Conservation (phyloP, 2,329 filamentous ascomycete genomes). For the Aspergillus aculeatinus region DNA sequence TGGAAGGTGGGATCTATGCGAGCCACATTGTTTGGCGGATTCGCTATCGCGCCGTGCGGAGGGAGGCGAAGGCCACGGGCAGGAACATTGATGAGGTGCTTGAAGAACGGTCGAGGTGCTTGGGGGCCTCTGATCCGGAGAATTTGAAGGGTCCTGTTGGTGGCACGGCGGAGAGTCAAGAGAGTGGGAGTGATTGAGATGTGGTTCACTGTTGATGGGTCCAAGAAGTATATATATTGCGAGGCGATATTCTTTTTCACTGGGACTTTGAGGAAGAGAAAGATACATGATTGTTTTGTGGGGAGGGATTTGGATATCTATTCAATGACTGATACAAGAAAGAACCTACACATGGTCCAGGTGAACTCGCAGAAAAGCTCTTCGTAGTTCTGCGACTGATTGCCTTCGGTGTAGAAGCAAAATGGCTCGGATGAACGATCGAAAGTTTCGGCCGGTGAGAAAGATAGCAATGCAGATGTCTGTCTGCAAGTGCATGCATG, state of each 20-base stretch:
- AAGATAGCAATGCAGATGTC: neutral
- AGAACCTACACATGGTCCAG: too few species aligned
- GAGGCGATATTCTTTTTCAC: too few species aligned
- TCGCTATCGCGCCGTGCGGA: conserved; percentile 54
- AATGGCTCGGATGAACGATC: neutral
- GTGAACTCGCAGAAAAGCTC: too few species aligned
- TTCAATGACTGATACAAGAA: too few species aligned
- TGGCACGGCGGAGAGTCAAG: neutral
- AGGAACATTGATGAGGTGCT: conserved; percentile 58
- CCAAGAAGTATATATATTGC: too few species aligned
- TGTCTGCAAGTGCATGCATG: neutral
- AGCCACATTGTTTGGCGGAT: conserved; percentile 61
- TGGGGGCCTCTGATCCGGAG: neutral
- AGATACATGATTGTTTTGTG: too few species aligned
- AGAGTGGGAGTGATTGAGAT: neutral
- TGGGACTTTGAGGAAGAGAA: too few species aligned
- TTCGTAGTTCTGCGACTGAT: neutral
- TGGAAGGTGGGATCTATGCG: conserved; percentile 61
- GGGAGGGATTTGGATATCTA: too few species aligned
- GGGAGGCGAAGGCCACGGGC: conserved; percentile 52
- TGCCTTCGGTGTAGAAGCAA: neutral
- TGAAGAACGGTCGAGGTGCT: conserved; percentile 1
- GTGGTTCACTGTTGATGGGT: neutral
- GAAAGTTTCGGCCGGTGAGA: neutral
- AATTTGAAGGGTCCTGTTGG: neutral